Evolutionary conservation across 164 flowering plant species (phyloP).

Genomic region (Chimonanthus praecox): DNA sequence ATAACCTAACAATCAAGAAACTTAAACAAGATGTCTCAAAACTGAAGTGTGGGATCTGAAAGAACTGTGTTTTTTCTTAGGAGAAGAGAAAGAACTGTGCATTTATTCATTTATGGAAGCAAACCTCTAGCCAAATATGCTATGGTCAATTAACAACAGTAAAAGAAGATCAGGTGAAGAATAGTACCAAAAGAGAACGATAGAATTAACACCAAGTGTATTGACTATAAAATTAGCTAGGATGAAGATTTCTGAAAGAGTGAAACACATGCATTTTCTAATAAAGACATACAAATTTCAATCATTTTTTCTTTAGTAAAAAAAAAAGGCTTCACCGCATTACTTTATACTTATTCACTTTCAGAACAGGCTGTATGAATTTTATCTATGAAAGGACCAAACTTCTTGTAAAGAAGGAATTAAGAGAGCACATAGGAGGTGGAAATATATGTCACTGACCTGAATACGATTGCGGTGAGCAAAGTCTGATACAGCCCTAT

Average conservation of each 20-base stretch:
- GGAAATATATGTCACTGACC: slow-evolving; percentile 34
- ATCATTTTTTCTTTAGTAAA: not conserved
- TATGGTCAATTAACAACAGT: too few species aligned
- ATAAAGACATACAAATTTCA: not conserved
- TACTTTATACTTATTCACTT: not conserved
- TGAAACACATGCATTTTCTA: not conserved
- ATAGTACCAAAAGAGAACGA: not conserved
- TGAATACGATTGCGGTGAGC: slow-evolving; percentile 93
- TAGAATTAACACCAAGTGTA: not conserved
- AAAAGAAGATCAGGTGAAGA: not conserved
- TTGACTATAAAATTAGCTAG: not conserved
- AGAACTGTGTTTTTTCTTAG: not conserved
- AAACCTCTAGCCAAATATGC: not conserved
- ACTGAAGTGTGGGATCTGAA: not conserved
- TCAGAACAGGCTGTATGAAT: not conserved
- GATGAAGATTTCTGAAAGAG: not conserved
- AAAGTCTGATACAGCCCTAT: slow-evolving; percentile 70
- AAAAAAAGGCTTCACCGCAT: not conserved
- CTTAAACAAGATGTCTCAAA: not conserved
- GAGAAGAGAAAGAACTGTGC: not conserved
- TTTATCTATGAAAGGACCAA: not conserved
- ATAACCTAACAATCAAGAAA: not conserved
- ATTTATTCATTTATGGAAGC: too few species aligned
- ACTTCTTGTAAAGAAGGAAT: not conserved
- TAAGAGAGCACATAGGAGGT: not conserved